phyloP scores from a whole-genome alignment of 1,139 yeast genomes.

The Pichia terricola region DNA sequence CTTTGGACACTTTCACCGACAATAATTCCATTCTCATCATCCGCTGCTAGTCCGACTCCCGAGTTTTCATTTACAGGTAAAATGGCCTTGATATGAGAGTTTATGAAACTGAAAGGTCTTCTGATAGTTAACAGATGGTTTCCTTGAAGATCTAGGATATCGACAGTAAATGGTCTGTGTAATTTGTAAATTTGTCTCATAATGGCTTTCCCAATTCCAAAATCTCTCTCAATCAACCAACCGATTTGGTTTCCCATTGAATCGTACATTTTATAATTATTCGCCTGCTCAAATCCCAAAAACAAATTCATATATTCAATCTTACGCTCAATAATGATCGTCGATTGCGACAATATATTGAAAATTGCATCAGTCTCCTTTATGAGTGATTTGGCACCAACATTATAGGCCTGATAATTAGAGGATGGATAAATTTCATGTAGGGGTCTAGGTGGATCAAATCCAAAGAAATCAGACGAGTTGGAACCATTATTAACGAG shows the following conservation, averaged over 20 bases:
- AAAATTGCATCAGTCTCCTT: conserved; percentile 34
- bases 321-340: conserved; percentile 77
- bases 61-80: conserved; percentile 33
- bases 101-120: conserved; percentile 80
- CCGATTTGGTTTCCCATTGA: conserved; percentile 69
- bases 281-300: conserved; percentile 87
- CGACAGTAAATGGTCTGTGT: conserved; percentile 81
- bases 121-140: conserved; percentile 58
- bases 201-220: conserved; percentile 57
- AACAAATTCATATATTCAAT: conserved; percentile 81
- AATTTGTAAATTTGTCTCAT: conserved; percentile 74
- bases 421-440: not conserved
- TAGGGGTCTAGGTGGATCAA: not conserved
- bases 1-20: conserved; percentile 84
- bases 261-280: conserved; percentile 66
- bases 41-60: conserved; percentile 3
- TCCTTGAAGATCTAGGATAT: conserved; percentile 65
- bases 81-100: conserved; percentile 72
- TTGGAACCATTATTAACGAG: too few species aligned
- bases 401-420: not conserved
- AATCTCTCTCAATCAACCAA: conserved; percentile 70
- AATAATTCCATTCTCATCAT: conserved; percentile 30
- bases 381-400: conserved; percentile 3
- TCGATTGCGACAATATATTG: conserved; percentile 43
- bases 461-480: not conserved